Evolutionary conservation across 495 filamentous ascomycete genomes (phyloP), one percentile per base, ranked within the genome.

Genomic region (Tuber magnatum): DNA sequence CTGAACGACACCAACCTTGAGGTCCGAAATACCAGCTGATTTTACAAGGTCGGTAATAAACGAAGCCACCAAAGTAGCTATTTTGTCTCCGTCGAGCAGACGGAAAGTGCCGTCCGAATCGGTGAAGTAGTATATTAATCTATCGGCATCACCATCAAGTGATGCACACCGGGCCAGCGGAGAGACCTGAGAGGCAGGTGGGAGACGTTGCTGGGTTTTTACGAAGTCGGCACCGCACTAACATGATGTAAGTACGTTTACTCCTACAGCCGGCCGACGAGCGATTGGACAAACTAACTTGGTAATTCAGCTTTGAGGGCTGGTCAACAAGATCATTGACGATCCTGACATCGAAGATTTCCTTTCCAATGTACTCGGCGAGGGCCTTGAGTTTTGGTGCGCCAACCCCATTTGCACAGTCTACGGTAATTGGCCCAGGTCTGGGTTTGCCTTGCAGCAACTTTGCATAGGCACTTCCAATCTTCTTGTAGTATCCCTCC

Each of bases 211-310:
- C 84, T 93, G 92, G 20, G 95, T 98, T 84, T 99, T 99, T 76
- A 99, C 96, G 76, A 90, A 97, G 83, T 99, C 95, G 83, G 95
- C 95, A 84, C 95, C 95, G 81, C 93, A 97, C 92, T 96, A 75
- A 24, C 42, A 44, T 46, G 81, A 35, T 80, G 83, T 73, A 51
- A 71, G 71, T 71, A 68, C 38, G 22, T 32, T 28, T 65, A 3
- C 70, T n/a, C 22, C 40, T 71, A 69, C 71, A n/a, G 28, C 40
- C 69, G 20, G 32, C 7, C 71, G 68, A 39, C 35, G 38, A 18
- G 28, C 18, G 28, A 32, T 20, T 65, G 28, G 28, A 65, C 10
- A 65, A 69, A 81, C 87, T 76, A 88, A 94, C 93, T 81, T 97
- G 92, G 42, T 91, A 88, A 83, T 99, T 99, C 78, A 99, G 86